Evolutionary conservation across 345 rosid genomes (phyloP), one percentile per base, ranked within the genome.

Genomic region (Arabis hirsuta): DNA sequence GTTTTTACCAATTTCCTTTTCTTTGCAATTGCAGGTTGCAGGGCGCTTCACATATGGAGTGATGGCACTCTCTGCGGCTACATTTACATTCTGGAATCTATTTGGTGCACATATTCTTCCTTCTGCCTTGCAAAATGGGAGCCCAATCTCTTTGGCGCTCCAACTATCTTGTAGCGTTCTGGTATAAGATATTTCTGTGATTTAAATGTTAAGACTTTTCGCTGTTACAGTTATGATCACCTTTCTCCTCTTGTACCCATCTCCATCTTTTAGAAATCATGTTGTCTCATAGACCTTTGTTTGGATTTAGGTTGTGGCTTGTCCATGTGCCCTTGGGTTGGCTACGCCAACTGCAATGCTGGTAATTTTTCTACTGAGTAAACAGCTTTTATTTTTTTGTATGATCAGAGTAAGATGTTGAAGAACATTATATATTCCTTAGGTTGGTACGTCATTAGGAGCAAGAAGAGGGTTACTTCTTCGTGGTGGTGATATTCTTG

Each of bases 261-360:
- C 19, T 47, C 12, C 44, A 31, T 41, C 27, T 41, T 67, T 60
- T 48, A 20, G 19, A 44, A 9, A 50, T 51, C 50, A 24, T 52
- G 19, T 26, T 48, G 45, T 41, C 67, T 65, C 38, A 59, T 53
- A 68, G 60, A 84, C 74, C 60, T 62, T 32, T 48, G 2, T 77
- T 20, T 67, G 76, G 72, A 60, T 70, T 42, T 84, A 94, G 98
- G 98, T 94, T 80, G 82, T 91, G 82, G 97, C 98, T 75, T 94
- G 98, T 86, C 98, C 98, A 52, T 89, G 98, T 79, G 98, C 98
- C 67, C 96, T 94, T 63, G 98, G 98, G 76, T 83, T 94, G 78
- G 97, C 98, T 72, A 91, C 98, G 41, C 98, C 98, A 57, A 94
- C 98, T 41, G 98, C 98, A 55, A 92, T 94, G 85, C 88, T 94